Conservation (phyloP, 306 rosid genomes). For the Neltuma alba region DNA sequence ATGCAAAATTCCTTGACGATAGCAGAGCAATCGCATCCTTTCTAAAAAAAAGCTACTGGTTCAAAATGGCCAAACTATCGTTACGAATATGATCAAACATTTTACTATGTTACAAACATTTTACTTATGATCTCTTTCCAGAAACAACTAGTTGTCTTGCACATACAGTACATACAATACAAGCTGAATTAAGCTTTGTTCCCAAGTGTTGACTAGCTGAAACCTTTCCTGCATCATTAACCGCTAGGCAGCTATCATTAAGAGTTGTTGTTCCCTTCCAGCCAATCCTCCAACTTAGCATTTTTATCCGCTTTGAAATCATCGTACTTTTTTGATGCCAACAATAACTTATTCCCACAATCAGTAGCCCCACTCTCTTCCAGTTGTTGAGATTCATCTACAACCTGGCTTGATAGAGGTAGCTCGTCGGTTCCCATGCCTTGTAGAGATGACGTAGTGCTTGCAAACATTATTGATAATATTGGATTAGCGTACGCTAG, state of each 20-base stretch:
- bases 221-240: slow-evolving; percentile 40
- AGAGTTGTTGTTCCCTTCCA: slow-evolving; percentile 49
- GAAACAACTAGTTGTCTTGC: slow-evolving; percentile 3
- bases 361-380: slow-evolving; percentile 35
- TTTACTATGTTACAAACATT: not conserved
- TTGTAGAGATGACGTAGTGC: slow-evolving; percentile 50
- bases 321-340: slow-evolving; percentile 52
- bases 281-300: slow-evolving; percentile 82
- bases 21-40: not conserved
- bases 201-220: slow-evolving; percentile 18
- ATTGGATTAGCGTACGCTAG: slow-evolving; percentile 29
- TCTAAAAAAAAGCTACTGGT: not conserved
- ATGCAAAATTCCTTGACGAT: not conserved
- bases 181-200: slow-evolving; percentile 21
- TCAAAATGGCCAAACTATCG: not conserved
- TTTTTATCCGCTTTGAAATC: slow-evolving; percentile 78
- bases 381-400: slow-evolving; percentile 47
- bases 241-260: slow-evolving; percentile 18
- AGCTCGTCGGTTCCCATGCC: slow-evolving; percentile 52
- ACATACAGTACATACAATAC: slow-evolving; percentile 29
- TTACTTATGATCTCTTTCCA: not conserved
- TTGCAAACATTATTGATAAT: slow-evolving; percentile 42
- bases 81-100: not conserved
- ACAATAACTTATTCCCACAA: slow-evolving; percentile 32
- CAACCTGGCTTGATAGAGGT: slow-evolving; percentile 46